Percentiles rank a stretch among this genome's conserved stretches.
phyloP scores from a whole-genome alignment of 1,284 basidiomycete species.

The Rhodotorula sp. region DNA sequence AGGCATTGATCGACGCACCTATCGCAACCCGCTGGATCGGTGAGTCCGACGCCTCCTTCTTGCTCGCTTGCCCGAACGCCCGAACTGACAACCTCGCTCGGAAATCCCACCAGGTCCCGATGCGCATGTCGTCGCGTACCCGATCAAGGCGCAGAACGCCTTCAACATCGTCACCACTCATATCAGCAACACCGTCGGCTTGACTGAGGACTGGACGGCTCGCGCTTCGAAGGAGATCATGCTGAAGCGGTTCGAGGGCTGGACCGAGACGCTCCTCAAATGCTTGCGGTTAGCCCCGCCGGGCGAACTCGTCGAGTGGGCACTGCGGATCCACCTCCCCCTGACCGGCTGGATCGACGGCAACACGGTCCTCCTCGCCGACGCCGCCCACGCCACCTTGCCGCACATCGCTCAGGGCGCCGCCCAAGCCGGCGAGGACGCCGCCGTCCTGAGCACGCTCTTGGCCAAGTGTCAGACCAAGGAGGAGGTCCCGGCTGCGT shows the following conservation, averaged over 20 bases:
- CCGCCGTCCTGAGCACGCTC: slow-evolving; percentile 49
- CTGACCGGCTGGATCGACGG: slow-evolving; percentile 46
- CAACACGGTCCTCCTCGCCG: slow-evolving; percentile 49
- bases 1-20: slow-evolving; percentile 48
- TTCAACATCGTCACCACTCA: slow-evolving; percentile 53
- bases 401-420: slow-evolving; percentile 48
- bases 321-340: slow-evolving; percentile 48
- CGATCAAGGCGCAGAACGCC: slow-evolving; percentile 48
- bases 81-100: slow-evolving; percentile 21
- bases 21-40: slow-evolving; percentile 50
- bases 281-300: slow-evolving; percentile 42
- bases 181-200: slow-evolving; percentile 46
- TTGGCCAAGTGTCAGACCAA: slow-evolving; percentile 47
- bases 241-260: slow-evolving; percentile 50
- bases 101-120: not conserved
- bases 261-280: slow-evolving; percentile 43
- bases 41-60: slow-evolving; percentile 45
- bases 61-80: slow-evolving; percentile 42
- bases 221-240: slow-evolving; percentile 49
- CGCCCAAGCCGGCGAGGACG: slow-evolving; percentile 52
- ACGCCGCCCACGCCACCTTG: slow-evolving; percentile 51
- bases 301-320: slow-evolving; percentile 52
- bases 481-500: slow-evolving; percentile 48
- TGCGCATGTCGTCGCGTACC: slow-evolving; percentile 46
- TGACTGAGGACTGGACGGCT: slow-evolving; percentile 49